Percentiles rank a stretch among this genome's conserved stretches.
Conservation (phyloP, 495 filamentous ascomycete species). For the Penicillium cataractarum region DNA sequence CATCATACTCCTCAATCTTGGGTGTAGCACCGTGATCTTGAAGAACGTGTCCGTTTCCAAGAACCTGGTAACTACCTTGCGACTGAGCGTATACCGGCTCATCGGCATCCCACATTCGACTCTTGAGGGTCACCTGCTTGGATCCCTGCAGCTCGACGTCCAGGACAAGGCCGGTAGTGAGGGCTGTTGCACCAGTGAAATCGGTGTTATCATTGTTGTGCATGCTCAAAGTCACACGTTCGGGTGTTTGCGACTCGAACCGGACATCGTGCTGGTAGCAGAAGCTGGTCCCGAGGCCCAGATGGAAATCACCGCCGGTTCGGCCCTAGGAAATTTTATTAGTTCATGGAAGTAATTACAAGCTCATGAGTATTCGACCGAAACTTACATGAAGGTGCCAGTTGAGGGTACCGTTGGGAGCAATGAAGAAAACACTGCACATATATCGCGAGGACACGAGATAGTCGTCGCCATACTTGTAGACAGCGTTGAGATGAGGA, state of each 20-base stretch:
- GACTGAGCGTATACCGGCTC: conserved; percentile 38
- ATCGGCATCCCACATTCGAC: conserved; percentile 20
- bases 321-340: not conserved
- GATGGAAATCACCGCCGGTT: conserved; percentile 41
- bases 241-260: conserved; percentile 14
- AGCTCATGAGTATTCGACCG: not conserved
- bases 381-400: conserved; percentile 43
- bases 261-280: conserved; percentile 37
- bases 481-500: conserved; percentile 44
- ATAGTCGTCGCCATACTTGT: conserved; percentile 38
- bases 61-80: conserved; percentile 43
- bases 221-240: conserved; percentile 24
- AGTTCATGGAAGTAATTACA: not conserved
- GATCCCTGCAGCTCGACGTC: conserved; percentile 23
- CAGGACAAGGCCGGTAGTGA: conserved; percentile 29
- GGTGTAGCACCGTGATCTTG: conserved; percentile 47
- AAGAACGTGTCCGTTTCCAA: conserved; percentile 42
- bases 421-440: conserved; percentile 40
- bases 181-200: conserved; percentile 15
- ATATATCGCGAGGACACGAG: conserved; percentile 43
- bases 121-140: conserved; percentile 17
- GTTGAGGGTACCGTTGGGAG: conserved; percentile 33
- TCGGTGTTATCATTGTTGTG: conserved; percentile 35
- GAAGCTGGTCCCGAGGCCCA: conserved; percentile 20
- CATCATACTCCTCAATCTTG: conserved; percentile 46